Evolutionary conservation across 1,284 basidiomycete genomes (phyloP).

Genomic region (Entoloma clypeatum): DNA sequence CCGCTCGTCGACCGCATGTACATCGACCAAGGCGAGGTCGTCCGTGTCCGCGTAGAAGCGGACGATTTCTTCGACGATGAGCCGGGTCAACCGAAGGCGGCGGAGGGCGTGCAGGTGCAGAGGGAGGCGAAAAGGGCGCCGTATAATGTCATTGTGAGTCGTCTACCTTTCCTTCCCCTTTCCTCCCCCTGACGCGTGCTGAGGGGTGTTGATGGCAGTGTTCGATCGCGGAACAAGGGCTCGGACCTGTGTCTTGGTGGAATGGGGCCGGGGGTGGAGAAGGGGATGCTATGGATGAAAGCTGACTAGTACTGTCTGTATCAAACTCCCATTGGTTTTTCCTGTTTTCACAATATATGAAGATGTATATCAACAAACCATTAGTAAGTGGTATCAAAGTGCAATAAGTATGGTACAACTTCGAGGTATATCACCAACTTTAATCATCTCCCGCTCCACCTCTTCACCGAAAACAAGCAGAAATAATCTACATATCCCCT

Average conservation of each 20-base stretch:
- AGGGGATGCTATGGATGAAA: conserved; percentile 41
- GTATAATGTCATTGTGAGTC: conserved; percentile 71
- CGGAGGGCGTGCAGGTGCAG: conserved; percentile 60
- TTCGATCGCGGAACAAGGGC: conserved; percentile 86
- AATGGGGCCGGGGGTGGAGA: conserved; percentile 41
- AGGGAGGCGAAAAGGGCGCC: conserved; percentile 58
- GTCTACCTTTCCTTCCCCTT: neutral
- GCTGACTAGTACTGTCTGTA: conserved; percentile 17
- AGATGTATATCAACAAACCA: too few relatives aligned
- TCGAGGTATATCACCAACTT: too few relatives aligned
- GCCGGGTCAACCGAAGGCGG: conserved; percentile 77
- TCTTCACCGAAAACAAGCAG: too few relatives aligned
- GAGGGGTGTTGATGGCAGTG: conserved; percentile 50
- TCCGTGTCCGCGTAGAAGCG: conserved; percentile 85
- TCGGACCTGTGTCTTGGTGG: conserved; percentile 79
- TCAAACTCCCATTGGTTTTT: too few relatives aligned
- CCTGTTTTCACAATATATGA: too few relatives aligned
- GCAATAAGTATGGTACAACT: too few relatives aligned
- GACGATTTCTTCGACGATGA: conserved; percentile 92
- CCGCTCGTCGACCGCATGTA: conserved; percentile 75
- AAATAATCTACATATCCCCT: too few relatives aligned
- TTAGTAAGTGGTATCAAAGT: too few relatives aligned
- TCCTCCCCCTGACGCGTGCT: conserved; percentile 1
- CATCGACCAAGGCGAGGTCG: conserved; percentile 76
- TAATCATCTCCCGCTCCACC: too few relatives aligned